A percentile compares a stretch with the other conserved stretches of the same genome.
These are phyloP conservation scores for Tuber aestivum DNA, from an alignment of 495 filamentous ascomycete species.

Conservation along the genomic window DNA sequence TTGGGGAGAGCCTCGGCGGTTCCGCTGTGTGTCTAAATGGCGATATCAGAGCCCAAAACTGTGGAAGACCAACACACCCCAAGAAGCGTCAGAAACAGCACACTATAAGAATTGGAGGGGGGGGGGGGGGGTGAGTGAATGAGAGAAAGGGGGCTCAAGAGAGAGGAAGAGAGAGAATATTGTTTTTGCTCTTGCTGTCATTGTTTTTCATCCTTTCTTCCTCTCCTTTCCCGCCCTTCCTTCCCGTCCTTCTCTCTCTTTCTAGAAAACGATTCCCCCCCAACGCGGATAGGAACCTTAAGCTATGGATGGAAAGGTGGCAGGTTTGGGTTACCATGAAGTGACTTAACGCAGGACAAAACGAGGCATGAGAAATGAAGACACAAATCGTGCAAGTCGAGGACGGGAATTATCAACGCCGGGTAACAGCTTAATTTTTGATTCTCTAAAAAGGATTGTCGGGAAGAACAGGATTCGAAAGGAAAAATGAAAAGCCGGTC, in stretches of 20 bases:
- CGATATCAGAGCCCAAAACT: conserved; percentile 44
- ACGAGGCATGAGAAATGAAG: conserved; percentile 38
- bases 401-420: conserved; percentile 26
- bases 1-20: conserved; percentile 54
- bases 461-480: neutral
- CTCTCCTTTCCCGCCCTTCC: neutral
- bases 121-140: neutral
- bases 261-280: neutral
- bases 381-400: conserved; percentile 22
- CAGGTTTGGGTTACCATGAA: conserved; percentile 27
- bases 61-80: conserved; percentile 30
- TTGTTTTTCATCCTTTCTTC: neutral
- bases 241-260: neutral
- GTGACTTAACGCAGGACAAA: conserved; percentile 39
- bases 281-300: neutral
- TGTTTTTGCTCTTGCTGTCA: neutral
- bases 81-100: conserved; percentile 17
- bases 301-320: neutral
- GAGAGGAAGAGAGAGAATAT: conserved; percentile 6
- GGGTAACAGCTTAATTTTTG: conserved; percentile 24
- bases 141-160: conserved; percentile 8
- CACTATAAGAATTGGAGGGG: conserved; percentile 2
- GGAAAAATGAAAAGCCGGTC: neutral
- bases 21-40: conserved; percentile 52
- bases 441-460: neutral